Base-by-base conservation (phyloP, 257 asterid genomes). In the Petunia axillaris region DNA sequence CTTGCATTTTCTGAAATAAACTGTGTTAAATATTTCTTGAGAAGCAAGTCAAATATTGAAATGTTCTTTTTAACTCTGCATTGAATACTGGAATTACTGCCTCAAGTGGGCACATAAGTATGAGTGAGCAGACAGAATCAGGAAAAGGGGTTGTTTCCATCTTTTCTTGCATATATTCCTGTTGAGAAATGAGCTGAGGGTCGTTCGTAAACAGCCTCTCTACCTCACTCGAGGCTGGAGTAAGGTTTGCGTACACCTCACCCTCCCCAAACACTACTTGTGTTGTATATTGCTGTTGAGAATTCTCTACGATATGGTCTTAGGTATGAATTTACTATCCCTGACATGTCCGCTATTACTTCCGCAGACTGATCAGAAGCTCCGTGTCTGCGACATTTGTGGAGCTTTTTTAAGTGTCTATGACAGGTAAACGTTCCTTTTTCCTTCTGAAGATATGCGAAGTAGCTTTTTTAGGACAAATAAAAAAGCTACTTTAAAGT, bases 351-450 rank as follows among this genome's bases (percentile, higher is more conserved):
- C 52, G 53, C 70, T 64, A 74, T 64, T 74, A 67, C 43, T 79
- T 83, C 55, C 75, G 43, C 99, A 95, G 98, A 95, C 98, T 79
- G 98, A 95, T 89, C 99, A 95, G 85, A 95, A 95, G 91, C 97
- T 95, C 76, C 99, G 99, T 70, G 98, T 95, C 76, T 94, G 99
- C 81, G 99, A 95, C 95, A 95, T 93, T 64, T 94, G 98, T 86
- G 98, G 98, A 81, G 98, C 98, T 65, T 94, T 94, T 88, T 85
- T 94, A 91, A 94, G 98, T 86, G 93, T 93, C 79, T 93, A 93
- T 89, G 98, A 93, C 92, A 93, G 96, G 98, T 93, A 84, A 79
- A 82, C 71, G 66, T 62, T 86, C 48, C 75, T 66, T 79, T 55
- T 41, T 37, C 41, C 83, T 41, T 76, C 55, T 4, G 39, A 65